Percentiles rank a stretch among this genome's conserved stretches.
These are phyloP conservation scores for Dactylellina parvicollis DNA, from an alignment of 2,329 filamentous ascomycete genomes.

Conservation along the genomic window DNA sequence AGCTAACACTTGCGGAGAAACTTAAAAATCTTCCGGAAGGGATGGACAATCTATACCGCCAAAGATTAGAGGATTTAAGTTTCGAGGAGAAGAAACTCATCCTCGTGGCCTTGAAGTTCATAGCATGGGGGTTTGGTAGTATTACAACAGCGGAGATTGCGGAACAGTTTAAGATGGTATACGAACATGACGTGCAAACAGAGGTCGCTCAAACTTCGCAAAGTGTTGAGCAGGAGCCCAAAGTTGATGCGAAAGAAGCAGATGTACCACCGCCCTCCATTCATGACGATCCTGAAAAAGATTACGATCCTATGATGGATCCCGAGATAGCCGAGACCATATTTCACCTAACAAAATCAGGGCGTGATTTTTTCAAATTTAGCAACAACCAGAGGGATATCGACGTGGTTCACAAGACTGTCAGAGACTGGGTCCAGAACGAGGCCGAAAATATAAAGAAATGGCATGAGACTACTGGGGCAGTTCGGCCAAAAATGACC, in stretches of 20 bases:
- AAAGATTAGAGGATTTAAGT: constrained; percentile 36
- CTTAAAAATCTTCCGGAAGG: constrained; percentile 45
- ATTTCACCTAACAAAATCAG: constrained; percentile 37
- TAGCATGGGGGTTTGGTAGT: constrained; percentile 31
- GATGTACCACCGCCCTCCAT: background rate
- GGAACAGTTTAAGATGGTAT: constrained; percentile 42
- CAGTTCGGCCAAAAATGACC: constrained; percentile 14
- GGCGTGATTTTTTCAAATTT: constrained; percentile 48
- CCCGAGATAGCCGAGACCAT: constrained; percentile 47
- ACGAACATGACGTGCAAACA: background rate
- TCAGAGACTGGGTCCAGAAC: constrained; percentile 48
- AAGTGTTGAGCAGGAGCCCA: background rate
- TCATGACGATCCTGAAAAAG: background rate
- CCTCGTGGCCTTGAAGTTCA: constrained; percentile 29
- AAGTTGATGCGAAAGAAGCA: background rate
- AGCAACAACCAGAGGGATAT: constrained; percentile 37
- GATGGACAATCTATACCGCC: constrained; percentile 43
- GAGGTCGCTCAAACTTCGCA: background rate
- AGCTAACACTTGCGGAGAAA: constrained; percentile 33
- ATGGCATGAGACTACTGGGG: constrained; percentile 31
- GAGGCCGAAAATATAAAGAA: constrained; percentile 37
- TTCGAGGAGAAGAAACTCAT: constrained; percentile 40
- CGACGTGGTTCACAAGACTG: constrained; percentile 48
- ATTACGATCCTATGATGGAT: constrained; percentile 33
- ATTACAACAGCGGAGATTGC: constrained; percentile 39